A percentile compares a stretch with the other conserved stretches of the same genome.
phyloP scores from a whole-genome alignment of 257 asterid species.

The Fraxinus anomala region DNA sequence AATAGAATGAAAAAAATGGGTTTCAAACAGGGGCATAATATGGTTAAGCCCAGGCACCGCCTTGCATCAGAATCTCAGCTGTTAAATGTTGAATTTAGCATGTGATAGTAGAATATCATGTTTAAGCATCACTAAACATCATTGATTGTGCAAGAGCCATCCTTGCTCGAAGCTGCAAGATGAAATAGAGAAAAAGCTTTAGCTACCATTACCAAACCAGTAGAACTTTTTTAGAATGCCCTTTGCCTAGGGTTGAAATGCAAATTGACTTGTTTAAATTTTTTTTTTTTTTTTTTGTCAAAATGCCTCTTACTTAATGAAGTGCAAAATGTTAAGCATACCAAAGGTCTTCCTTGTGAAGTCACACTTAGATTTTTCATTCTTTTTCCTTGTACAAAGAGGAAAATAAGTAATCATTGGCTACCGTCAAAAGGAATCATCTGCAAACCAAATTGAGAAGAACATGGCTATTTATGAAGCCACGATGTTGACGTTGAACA shows the following conservation, averaged over 20 bases:
- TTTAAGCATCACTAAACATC: constrained; percentile 56
- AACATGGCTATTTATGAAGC: neutral
- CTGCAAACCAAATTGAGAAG: neutral
- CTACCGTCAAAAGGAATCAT: neutral
- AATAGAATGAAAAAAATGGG: too few species aligned
- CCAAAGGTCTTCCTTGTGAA: too few species aligned
- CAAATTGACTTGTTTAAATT: neutral
- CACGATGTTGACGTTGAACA: neutral
- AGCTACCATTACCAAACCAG: constrained; percentile 22
- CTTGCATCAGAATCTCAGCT: constrained; percentile 25
- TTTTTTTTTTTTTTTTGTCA: neutral
- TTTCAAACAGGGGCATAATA: too few species aligned
- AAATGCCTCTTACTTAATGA: neutral
- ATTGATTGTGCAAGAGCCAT: constrained; percentile 59
- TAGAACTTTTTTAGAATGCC: neutral
- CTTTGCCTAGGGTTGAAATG: neutral
- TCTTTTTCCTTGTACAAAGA: neutral
- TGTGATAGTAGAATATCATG: constrained; percentile 38
- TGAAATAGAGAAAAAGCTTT: constrained; percentile 16
- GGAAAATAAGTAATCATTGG: too few species aligned
- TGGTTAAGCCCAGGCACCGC: constrained; percentile 36
- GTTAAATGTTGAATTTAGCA: constrained; percentile 22
- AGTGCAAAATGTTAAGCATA: neutral
- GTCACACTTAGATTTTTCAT: neutral
- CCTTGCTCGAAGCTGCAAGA: constrained; percentile 70